Evolutionary conservation across 2,329 filamentous ascomycete genomes (phyloP).

Genomic region (Fusarium nygamai): DNA sequence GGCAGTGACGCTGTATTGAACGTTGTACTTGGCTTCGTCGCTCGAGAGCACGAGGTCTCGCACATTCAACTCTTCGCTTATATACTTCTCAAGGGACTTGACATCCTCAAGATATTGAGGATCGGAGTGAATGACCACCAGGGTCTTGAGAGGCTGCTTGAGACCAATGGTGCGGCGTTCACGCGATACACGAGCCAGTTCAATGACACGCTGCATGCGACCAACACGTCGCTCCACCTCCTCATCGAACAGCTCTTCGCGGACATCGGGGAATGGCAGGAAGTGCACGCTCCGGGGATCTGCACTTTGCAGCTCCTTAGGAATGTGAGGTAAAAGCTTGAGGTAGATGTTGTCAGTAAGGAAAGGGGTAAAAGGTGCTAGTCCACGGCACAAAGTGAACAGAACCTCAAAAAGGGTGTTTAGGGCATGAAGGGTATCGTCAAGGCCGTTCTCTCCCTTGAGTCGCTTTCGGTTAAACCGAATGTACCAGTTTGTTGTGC

Average conservation of each 20-base stretch:
- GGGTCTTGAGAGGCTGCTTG: slow-evolving; percentile 89
- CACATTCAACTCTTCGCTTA: slow-evolving; percentile 91
- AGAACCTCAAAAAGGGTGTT: slow-evolving; percentile 96
- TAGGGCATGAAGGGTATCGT: slow-evolving; percentile 89
- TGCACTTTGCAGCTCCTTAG: slow-evolving; percentile 71
- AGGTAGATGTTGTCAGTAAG: slow-evolving; percentile 94
- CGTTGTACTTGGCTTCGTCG: slow-evolving; percentile 90
- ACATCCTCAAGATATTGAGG: slow-evolving; percentile 87
- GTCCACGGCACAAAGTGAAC: slow-evolving; percentile 85
- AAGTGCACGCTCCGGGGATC: slow-evolving; percentile 93
- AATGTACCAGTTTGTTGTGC: slow-evolving; percentile 99
- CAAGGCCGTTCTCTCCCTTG: slow-evolving; percentile 86
- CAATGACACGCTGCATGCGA: slow-evolving; percentile 96
- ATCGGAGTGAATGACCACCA: slow-evolving; percentile 89
- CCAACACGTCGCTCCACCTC: slow-evolving; percentile 86
- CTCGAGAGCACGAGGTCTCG: slow-evolving; percentile 83
- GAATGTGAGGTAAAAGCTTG: slow-evolving; percentile 83
- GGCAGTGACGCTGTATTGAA: slow-evolving; percentile 88
- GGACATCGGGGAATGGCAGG: slow-evolving; percentile 86
- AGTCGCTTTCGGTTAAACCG: slow-evolving; percentile 90
- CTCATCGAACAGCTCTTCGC: slow-evolving; percentile 86
- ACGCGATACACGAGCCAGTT: slow-evolving; percentile 85
- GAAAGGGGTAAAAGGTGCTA: slow-evolving; percentile 96
- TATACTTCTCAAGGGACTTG: slow-evolving; percentile 85
- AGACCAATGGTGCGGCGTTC: slow-evolving; percentile 86